A percentile compares a stretch with the other conserved stretches of the same genome.
These are phyloP conservation scores for Penicillium coffeae DNA, from an alignment of 495 filamentous ascomycete species.

Conservation along the genomic window DNA sequence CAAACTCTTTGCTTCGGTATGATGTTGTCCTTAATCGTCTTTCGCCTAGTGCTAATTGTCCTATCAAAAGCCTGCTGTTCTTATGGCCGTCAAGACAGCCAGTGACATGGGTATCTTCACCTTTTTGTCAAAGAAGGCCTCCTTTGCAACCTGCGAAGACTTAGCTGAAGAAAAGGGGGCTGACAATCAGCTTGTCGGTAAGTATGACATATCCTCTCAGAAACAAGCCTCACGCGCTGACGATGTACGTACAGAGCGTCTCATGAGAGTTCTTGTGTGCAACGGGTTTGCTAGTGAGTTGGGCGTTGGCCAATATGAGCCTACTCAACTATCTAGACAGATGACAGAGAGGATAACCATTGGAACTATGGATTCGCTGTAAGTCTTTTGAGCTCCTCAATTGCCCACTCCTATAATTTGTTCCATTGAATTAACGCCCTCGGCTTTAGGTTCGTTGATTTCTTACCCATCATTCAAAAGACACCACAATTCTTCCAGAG, in stretches of 20 bases:
- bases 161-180: neutral
- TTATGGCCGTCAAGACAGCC: constrained; percentile 1
- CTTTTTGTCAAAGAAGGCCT: neutral
- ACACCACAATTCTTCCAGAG: neutral
- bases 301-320: neutral
- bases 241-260: constrained; percentile 1
- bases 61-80: neutral
- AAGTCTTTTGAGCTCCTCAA: too few species aligned
- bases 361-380: neutral
- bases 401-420: too few species aligned
- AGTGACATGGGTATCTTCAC: constrained; percentile 5
- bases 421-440: neutral
- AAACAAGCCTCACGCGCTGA: neutral
- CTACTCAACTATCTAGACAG: neutral
- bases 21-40: too few species aligned
- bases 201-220: neutral
- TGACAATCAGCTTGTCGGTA: neutral
- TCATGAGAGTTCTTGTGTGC: constrained; percentile 1
- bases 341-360: neutral
- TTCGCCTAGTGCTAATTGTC: too few species aligned
- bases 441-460: neutral
- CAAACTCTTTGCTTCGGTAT: too few species aligned
- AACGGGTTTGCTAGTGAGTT: neutral
- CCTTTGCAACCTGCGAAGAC: neutral
- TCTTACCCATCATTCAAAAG: constrained; percentile 1